Evolutionary conservation across 306 rosid species (phyloP), one percentile per base, ranked within the genome.

Genomic region (Ormosia semicastrata): DNA sequence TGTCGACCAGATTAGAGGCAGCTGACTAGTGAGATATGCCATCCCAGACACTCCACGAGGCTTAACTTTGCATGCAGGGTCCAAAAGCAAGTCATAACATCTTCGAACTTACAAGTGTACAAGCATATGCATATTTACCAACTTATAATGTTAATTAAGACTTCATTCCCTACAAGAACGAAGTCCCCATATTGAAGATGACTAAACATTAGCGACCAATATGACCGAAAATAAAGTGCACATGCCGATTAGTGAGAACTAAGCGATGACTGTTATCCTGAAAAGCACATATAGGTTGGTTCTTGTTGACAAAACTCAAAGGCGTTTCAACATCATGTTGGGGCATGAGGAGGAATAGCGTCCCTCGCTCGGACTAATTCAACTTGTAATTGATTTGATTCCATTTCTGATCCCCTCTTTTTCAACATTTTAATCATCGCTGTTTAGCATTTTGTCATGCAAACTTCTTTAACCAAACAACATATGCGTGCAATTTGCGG

Each of bases 281-380:
- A 64, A 64, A 64, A 41, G 8, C 46, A 13, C 24, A 64, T 7
- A 89, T 56, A 82, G 86, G 73, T 46, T 77, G 78, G 74, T 44
- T 76, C 65, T 76, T 60, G 41, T 70, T 73, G 80, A 57, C 41
- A 78, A 82, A 82, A 77, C 73, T 60, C 39, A 76, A 67, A 84
- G 76, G 79, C 73, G 80, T 74, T 74, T 81, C 66, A 83, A 85
- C 90, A 81, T 75, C 39, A 68, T 80, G 85, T 86, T 86, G 78
- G 82, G 87, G 88, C 85, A 82, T 86, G 93, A 70, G 79, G 78
- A 63, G 80, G 79, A 89, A 80, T 75, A 83, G 81, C 83, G 67
- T 37, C 43, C 77, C 68, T 65, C 1, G 56, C 68, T 65, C 1
- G 56, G 10, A 40, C 46, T 71, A 33, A 79, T 88, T 83, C 83